A percentile compares a stretch with the other conserved stretches of the same genome.
phyloP scores from a whole-genome alignment of 1,284 basidiomycete genomes.

The Amylostereum areolatum region DNA sequence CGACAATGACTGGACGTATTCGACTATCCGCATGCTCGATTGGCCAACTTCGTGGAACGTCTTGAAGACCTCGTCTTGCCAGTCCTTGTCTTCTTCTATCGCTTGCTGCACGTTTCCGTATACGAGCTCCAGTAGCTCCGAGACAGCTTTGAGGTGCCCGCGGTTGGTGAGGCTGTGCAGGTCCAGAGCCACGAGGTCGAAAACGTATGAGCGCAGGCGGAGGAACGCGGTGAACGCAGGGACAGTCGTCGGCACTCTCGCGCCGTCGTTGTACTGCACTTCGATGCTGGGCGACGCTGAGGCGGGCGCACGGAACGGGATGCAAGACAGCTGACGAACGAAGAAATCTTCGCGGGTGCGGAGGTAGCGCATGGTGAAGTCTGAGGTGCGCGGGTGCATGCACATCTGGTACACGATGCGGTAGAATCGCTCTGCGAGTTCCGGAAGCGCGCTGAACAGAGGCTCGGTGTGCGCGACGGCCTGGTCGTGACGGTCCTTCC shows the following conservation, averaged over 20 bases:
- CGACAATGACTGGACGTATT: constrained; percentile 80
- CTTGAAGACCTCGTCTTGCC: constrained; percentile 45
- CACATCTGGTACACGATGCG: constrained; percentile 84
- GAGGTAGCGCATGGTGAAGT: constrained; percentile 82
- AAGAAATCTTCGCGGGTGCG: constrained; percentile 90
- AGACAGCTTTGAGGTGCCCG: constrained; percentile 65
- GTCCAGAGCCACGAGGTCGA: constrained; percentile 87
- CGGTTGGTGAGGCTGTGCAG: constrained; percentile 81
- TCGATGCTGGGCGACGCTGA: constrained; percentile 53
- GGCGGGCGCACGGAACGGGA: constrained; percentile 59
- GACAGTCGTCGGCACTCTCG: constrained; percentile 70
- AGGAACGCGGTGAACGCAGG: constrained; percentile 75
- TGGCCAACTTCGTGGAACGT: constrained; percentile 74
- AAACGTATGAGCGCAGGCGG: constrained; percentile 77
- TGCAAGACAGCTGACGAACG: constrained; percentile 70
- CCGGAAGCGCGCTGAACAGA: constrained; percentile 66
- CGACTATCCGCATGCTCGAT: constrained; percentile 79
- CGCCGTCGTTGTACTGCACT: constrained; percentile 69
- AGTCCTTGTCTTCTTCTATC: constrained; percentile 29
- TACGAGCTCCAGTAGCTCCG: constrained; percentile 67
- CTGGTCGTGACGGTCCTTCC: constrained; percentile 33
- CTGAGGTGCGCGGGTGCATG: constrained; percentile 78
- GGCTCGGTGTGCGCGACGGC: constrained; percentile 34
- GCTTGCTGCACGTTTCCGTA: constrained; percentile 59
- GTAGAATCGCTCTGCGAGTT: constrained; percentile 84